phyloP scores from a whole-genome alignment of 1,139 yeast genomes.

The Protomyces inouyei region DNA sequence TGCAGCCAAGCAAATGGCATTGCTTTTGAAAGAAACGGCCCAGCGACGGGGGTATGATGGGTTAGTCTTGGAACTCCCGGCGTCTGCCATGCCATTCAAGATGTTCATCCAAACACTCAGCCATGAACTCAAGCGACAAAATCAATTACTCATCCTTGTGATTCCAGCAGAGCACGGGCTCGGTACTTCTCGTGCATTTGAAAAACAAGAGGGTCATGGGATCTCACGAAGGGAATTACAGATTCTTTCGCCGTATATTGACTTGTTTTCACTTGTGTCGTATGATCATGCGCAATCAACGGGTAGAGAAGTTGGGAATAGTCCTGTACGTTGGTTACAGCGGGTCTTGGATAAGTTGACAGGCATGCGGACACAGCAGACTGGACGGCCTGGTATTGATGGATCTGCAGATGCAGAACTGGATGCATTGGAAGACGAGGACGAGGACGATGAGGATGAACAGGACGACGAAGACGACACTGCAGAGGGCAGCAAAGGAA shows the following conservation, averaged over 20 bases:
- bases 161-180: conserved; percentile 12
- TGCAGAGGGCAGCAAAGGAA: neutral
- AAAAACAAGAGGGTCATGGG: neutral
- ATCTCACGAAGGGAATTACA: neutral
- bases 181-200: neutral
- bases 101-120: conserved; percentile 6
- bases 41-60: conserved; percentile 1
- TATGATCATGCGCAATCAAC: conserved; percentile 9
- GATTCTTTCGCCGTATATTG: conserved; percentile 8
- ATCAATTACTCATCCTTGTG: conserved; percentile 7
- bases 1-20: neutral
- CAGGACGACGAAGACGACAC: neutral
- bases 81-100: conserved; percentile 4
- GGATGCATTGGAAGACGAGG: neutral
- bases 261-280: conserved; percentile 13
- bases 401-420: neutral
- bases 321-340: conserved; percentile 17
- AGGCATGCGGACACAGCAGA: neutral
- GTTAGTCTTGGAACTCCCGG: conserved; percentile 1
- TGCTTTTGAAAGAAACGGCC: neutral
- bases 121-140: neutral
- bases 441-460: conserved; percentile 1
- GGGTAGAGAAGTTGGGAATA: conserved; percentile 10
- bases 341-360: conserved; percentile 9
- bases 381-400: neutral